Conservation (phyloP, 2,329 filamentous ascomycete genomes). For the Sphaerulina vaccinii region DNA sequence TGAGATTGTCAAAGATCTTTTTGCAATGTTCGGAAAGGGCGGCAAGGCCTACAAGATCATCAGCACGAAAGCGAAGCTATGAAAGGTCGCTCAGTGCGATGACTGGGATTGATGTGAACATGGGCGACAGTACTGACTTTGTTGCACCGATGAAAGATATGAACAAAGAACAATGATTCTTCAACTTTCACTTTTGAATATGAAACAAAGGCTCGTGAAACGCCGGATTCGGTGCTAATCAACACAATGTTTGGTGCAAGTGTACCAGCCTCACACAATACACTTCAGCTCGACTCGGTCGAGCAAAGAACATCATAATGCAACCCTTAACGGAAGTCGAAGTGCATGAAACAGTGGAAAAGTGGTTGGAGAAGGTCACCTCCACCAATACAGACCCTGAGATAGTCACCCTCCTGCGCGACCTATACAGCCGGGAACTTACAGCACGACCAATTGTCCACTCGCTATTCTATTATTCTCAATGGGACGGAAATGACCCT, state of each 20-base stretch:
- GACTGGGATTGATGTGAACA: neutral
- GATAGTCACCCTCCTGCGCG: neutral
- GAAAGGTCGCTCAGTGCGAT: neutral
- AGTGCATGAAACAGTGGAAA: neutral
- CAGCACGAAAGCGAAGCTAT: conserved; percentile 19
- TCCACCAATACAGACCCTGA: conserved; percentile 1
- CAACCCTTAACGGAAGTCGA: neutral
- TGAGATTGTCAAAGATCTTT: conserved; percentile 23
- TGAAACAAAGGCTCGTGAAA: neutral
- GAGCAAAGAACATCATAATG: neutral
- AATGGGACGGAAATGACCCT: neutral
- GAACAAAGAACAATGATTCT: neutral
- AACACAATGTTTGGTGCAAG: neutral
- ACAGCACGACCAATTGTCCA: neutral
- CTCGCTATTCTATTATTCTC: neutral
- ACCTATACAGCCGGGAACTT: neutral
- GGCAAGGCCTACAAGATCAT: conserved; percentile 23
- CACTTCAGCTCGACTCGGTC: neutral
- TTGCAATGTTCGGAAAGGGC: conserved; percentile 25
- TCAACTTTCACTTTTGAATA: neutral
- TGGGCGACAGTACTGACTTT: neutral
- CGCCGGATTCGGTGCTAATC: neutral
- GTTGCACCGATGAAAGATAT: neutral
- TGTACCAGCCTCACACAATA: neutral
- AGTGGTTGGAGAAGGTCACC: conserved; percentile 1